Conservation (phyloP, 2,329 filamentous ascomycete genomes). For the Fusarium luffae region DNA sequence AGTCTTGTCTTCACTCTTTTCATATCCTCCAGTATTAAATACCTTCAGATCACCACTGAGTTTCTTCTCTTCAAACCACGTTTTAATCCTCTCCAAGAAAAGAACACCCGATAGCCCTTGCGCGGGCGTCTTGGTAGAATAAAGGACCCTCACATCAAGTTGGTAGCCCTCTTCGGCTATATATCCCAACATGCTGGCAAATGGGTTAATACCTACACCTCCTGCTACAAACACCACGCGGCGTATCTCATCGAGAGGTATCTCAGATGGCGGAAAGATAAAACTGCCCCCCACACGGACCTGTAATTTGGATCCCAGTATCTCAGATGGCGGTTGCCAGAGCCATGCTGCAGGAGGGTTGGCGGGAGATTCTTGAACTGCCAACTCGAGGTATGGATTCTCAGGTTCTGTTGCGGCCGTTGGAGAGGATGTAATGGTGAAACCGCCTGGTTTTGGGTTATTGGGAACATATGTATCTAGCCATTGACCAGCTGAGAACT, state of each 20-base stretch:
- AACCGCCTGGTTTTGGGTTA: constrained; percentile 79
- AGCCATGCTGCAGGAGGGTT: constrained; percentile 83
- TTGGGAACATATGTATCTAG: constrained; percentile 82
- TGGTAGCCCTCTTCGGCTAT: constrained; percentile 56
- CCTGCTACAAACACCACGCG: constrained; percentile 80
- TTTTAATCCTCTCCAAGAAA: constrained; percentile 62
- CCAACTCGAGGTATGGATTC: constrained; percentile 75
- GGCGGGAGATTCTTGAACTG: constrained; percentile 75
- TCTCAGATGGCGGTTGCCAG: constrained; percentile 67
- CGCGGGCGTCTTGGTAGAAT: constrained; percentile 61
- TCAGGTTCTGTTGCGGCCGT: constrained; percentile 58
- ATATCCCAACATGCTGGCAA: constrained; percentile 77
- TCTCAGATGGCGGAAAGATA: constrained; percentile 73
- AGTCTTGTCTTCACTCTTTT: not conserved
- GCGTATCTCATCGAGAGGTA: constrained; percentile 57
- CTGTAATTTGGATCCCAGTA: constrained; percentile 68
- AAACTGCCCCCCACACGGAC: constrained; percentile 86
- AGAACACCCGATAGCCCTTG: constrained; percentile 54
- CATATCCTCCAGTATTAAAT: constrained; percentile 57
- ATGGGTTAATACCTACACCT: constrained; percentile 84
- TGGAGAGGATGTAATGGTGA: constrained; percentile 86
- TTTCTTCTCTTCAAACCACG: constrained; percentile 52
- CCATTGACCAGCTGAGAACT: constrained; percentile 87
- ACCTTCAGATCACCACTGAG: constrained; percentile 55
- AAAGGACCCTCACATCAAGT: constrained; percentile 68